A percentile compares a stretch with the other conserved stretches of the same genome.
Evolutionary conservation across 441 rosid species (phyloP).

Genomic region (Arabidopsis hybrid): DNA sequence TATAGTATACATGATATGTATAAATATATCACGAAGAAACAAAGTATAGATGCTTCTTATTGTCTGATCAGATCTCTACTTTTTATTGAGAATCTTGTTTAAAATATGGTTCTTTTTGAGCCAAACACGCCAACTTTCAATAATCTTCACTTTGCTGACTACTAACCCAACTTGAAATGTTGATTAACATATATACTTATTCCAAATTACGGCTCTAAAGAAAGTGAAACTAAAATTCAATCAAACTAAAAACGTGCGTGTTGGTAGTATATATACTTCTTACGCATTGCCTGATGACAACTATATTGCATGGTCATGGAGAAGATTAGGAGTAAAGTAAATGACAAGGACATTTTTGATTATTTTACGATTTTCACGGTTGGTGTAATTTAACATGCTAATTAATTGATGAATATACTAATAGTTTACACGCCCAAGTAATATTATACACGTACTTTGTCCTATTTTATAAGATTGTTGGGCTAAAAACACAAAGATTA

Average conservation of each 20-base stretch:
- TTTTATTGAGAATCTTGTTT: conserved; percentile 37
- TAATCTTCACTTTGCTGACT: conserved; percentile 10
- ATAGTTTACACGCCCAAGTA: no score
- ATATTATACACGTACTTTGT: no score
- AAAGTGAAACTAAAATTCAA: neutral
- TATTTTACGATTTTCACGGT: no score
- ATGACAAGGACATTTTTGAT: neutral
- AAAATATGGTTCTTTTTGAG: conserved; percentile 13
- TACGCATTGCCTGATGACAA: neutral
- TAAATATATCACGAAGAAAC: conserved; percentile 15
- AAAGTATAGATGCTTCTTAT: conserved; percentile 37
- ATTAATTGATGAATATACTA: neutral
- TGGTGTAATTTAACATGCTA: neutral
- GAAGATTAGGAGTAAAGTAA: neutral
- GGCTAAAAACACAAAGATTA: no score
- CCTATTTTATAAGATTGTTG: no score
- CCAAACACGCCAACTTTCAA: conserved; percentile 20
- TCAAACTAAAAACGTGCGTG: conserved; percentile 26
- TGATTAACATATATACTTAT: conserved; percentile 3
- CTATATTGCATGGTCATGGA: neutral
- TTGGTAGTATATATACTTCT: neutral
- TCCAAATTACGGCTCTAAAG: conserved; percentile 2
- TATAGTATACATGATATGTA: neutral
- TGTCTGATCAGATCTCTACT: conserved; percentile 37
- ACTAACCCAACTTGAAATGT: neutral